These are phyloP conservation scores for Casuarina equisetifolia DNA, from an alignment of 306 rosid species.

Conservation along the genomic window DNA sequence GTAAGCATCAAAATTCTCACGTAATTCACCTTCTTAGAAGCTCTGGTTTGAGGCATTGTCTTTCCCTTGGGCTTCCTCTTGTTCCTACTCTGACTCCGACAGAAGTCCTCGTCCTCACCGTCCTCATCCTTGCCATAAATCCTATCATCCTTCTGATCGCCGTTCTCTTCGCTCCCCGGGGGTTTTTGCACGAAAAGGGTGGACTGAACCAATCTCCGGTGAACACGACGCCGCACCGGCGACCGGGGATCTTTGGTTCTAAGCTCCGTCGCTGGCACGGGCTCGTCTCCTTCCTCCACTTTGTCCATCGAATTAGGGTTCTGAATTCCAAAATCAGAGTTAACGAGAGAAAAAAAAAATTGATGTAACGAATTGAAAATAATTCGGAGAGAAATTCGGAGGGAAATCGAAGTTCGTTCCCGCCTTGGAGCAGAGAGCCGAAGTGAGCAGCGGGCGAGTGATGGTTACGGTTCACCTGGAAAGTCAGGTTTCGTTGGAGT, in stretches of 20 bases:
- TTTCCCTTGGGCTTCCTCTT: constrained; percentile 48
- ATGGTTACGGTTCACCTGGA: not conserved
- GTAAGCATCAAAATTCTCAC: not conserved
- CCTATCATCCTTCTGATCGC: constrained; percentile 29
- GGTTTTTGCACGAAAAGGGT: constrained; percentile 66
- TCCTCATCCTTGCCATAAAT: constrained; percentile 17
- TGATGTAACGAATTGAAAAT: too few species aligned
- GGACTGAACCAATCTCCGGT: constrained; percentile 63
- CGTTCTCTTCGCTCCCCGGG: constrained; percentile 33
- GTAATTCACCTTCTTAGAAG: constrained; percentile 49
- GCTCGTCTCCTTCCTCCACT: constrained; percentile 13
- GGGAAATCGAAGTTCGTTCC: constrained; percentile 41
- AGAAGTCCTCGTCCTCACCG: constrained; percentile 45
- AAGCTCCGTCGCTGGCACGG: constrained; percentile 15
- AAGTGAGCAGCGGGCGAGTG: not conserved
- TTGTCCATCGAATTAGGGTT: constrained; percentile 26
- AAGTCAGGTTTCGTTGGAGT: not conserved
- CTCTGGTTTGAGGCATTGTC: constrained; percentile 40
- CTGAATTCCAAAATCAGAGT: not conserved
- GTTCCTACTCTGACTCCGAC: constrained; percentile 41
- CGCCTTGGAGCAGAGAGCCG: constrained; percentile 22
- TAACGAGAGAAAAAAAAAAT: too few species aligned
- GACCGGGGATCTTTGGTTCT: constrained; percentile 13
- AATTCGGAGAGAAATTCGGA: constrained; percentile 19
- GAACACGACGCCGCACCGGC: constrained; percentile 26